Evolutionary conservation across 23 red algal species (phyloP).

Genomic region (Gracilaria vermiculophylla): DNA sequence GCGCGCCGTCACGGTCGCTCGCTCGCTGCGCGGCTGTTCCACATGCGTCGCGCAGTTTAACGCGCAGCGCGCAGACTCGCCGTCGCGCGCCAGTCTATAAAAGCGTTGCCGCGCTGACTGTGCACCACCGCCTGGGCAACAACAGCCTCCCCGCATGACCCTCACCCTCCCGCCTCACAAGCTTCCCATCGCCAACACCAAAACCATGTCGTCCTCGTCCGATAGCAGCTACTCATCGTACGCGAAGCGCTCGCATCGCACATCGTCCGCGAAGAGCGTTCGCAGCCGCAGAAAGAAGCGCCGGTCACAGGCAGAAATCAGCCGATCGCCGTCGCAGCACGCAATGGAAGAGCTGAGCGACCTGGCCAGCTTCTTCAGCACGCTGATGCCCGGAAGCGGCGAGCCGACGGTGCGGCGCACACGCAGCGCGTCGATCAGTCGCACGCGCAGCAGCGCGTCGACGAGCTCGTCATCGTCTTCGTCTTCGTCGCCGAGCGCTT

Average conservation of each 20-base stretch:
- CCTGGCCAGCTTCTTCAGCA: slow-evolving; percentile 10
- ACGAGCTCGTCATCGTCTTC: not conserved
- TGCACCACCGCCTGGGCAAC: too few species aligned
- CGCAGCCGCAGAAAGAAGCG: not conserved
- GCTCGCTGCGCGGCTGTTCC: not conserved
- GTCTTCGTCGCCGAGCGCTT: too few species aligned
- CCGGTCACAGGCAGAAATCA: not conserved
- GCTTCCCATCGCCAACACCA: too few species aligned
- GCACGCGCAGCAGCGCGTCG: not conserved
- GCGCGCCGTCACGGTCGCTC: not conserved
- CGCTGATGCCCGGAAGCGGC: not conserved
- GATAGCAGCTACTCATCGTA: not conserved
- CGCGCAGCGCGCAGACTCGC: not conserved
- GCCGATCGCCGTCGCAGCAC: slow-evolving; percentile 11
- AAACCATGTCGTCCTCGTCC: too few species aligned
- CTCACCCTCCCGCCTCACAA: too few species aligned
- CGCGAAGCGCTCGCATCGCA: not conserved
- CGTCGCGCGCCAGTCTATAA: not conserved
- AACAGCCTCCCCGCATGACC: too few species aligned
- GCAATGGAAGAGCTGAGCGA: slow-evolving; percentile 16
- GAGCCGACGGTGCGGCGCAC: not conserved
- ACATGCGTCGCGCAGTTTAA: not conserved
- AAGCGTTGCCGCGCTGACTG: not conserved
- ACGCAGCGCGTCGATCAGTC: not conserved
- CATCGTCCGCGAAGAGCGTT: not conserved